Evolutionary conservation across 2,329 filamentous ascomycete species (phyloP), one percentile per base, ranked within the genome.

Genomic region (Fusarium keratoplasticum): DNA sequence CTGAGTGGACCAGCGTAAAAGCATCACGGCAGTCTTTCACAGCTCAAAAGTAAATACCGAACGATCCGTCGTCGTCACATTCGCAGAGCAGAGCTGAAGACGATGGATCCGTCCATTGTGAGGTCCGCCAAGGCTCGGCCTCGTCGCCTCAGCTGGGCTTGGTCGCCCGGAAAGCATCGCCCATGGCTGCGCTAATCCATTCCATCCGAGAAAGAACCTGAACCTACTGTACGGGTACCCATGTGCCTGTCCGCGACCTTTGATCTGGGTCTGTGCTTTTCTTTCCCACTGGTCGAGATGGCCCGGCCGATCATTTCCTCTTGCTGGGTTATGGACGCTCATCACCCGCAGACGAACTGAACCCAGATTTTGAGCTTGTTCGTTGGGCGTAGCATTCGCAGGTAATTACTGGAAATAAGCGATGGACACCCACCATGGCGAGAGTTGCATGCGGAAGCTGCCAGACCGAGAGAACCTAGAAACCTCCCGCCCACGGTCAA

Each of bases 331-430:
- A 55, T 47, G 50, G 16, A 72, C 52, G 71, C 31, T 13, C 38
- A 73, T 73, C 71, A 73, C 64, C 71, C 71, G 71, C 57, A 67
- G 63, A 64, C 71, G 67, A 74, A 50, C 35, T 65, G 42, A 73
- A 55, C 40, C 38, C 63, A 60, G 67, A 50, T 42, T 36, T 42
- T 13, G 52, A 65, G 71, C 63, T 71, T 71, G 50, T 68, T 64
- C 44, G 61, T 60, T 14, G 8, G 29, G n/a, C n/a, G 27, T 55
- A 55, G 50, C 44, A 50, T 50, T 27, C 16, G 44, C 44, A 50
- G 44, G 16, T 50, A 50, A 27, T 27, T 50, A 50, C 42, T 44
- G 42, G 42, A 25, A 44, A 44, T 44, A 44, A 44, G 42, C 40
- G 40, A 44, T 27, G 27, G 27, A 27, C 35, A 38, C 22, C 22